Conservation (phyloP, 2,329 filamentous ascomycete genomes). For the Tolypocladium sp. region DNA sequence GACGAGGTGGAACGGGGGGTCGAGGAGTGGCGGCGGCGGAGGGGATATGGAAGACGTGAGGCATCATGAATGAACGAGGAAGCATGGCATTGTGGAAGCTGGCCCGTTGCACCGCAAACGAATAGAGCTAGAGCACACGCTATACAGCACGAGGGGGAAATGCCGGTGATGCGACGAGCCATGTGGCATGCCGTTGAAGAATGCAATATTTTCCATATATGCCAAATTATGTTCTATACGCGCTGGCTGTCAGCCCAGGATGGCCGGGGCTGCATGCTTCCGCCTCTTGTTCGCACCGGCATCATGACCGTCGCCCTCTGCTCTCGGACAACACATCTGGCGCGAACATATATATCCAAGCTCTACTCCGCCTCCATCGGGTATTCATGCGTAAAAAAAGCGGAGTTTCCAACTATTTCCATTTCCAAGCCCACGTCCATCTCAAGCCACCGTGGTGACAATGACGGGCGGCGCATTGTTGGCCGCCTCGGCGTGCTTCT, state of each 20-base stretch:
- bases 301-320: neutral
- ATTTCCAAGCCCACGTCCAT: neutral
- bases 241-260: neutral
- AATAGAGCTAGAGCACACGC: neutral
- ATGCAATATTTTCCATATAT: neutral
- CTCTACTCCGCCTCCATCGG: neutral
- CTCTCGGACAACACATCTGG: neutral
- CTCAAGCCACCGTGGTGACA: neutral
- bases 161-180: neutral
- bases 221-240: neutral
- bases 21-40: constrained; percentile 68
- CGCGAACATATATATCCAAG: neutral
- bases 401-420: neutral
- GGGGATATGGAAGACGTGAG: constrained; percentile 28
- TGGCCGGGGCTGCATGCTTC: neutral
- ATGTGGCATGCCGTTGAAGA: neutral
- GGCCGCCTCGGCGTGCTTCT: constrained; percentile 7
- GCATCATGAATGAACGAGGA: neutral
- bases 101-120: neutral
- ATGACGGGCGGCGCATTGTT: neutral
- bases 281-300: neutral
- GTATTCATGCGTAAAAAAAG: neutral
- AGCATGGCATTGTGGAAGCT: neutral
- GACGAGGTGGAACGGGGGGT: constrained; percentile 73
- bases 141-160: neutral